Conservation (phyloP, 495 filamentous ascomycete species). For the Neurospora discreta region DNA sequence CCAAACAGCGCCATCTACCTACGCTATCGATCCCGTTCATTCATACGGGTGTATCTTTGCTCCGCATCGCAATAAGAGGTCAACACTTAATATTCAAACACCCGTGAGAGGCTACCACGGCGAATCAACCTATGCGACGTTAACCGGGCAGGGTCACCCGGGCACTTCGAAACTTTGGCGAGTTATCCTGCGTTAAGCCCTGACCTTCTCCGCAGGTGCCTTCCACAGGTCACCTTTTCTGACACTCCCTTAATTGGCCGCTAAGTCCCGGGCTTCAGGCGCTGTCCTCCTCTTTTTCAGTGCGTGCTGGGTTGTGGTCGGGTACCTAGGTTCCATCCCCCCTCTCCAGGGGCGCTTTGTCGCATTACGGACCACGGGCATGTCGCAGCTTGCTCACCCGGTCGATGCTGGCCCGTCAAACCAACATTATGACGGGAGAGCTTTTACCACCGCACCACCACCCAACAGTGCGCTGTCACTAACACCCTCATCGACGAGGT, state of each 20-base stretch:
- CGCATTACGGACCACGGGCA: conserved; percentile 22
- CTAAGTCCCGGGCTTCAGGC: conserved; percentile 9
- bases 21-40: background rate
- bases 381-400: conserved; percentile 37
- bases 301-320: background rate
- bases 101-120: conserved; percentile 6
- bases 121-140: conserved; percentile 33
- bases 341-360: conserved; percentile 2
- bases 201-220: conserved; percentile 15
- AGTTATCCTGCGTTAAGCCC: conserved; percentile 28
- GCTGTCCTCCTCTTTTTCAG: background rate
- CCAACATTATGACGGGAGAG: conserved; percentile 16
- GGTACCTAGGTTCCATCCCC: background rate
- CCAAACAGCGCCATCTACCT: background rate
- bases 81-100: background rate
- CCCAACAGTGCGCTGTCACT: conserved; percentile 16
- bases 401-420: conserved; percentile 26
- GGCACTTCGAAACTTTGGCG: conserved; percentile 36
- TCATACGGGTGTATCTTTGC: background rate
- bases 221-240: conserved; percentile 3
- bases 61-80: background rate
- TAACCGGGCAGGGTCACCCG: conserved; percentile 38
- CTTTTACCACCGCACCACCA: conserved; percentile 5
- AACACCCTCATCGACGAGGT: conserved; percentile 10
- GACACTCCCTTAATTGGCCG: conserved; percentile 15